Evolutionary conservation across 352 stramenopile genomes (phyloP).

Genomic region (Phytophthora megakarya): DNA sequence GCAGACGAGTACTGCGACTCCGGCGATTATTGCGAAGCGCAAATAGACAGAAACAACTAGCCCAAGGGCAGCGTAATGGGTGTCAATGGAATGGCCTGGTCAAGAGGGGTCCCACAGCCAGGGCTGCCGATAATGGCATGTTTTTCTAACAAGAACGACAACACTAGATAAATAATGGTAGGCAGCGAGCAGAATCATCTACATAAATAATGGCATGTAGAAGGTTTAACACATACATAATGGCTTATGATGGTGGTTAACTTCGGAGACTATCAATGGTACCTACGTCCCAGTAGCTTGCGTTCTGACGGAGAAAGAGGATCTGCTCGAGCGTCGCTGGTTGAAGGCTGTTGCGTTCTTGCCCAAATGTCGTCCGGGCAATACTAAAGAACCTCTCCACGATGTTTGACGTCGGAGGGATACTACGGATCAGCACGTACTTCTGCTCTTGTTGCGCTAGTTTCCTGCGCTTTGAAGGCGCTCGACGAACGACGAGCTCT

Average conservation of each 20-base stretch:
- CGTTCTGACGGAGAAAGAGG: conserved; percentile 15
- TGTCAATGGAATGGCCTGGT: too few species aligned
- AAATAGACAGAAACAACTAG: too few species aligned
- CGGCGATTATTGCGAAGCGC: too few species aligned
- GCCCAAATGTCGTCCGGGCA: conserved; percentile 8
- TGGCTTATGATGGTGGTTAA: conserved; percentile 1
- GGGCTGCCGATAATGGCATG: conserved; percentile 11
- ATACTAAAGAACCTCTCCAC: conserved; percentile 17
- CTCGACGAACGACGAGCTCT: conserved; percentile 5
- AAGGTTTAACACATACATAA: conserved; percentile 8
- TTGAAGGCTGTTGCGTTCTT: conserved; percentile 9
- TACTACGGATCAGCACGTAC: conserved; percentile 5
- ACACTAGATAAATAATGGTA: conserved; percentile 4
- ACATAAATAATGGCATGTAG: conserved; percentile 8
- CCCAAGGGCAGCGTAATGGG: too few species aligned
- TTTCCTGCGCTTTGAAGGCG: conserved; percentile 1
- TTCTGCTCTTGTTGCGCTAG: not conserved
- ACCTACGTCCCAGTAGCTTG: conserved; percentile 3
- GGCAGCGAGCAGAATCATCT: not conserved
- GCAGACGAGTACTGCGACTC: too few species aligned
- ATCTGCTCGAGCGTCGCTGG: conserved; percentile 13
- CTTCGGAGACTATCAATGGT: conserved; percentile 1
- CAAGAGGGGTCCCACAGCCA: too few species aligned
- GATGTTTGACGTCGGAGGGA: conserved; percentile 16
- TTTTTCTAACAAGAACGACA: not conserved